Conservation (phyloP, 805 yeast genomes). For the Hanseniaspora pseudoguilliermondii region DNA sequence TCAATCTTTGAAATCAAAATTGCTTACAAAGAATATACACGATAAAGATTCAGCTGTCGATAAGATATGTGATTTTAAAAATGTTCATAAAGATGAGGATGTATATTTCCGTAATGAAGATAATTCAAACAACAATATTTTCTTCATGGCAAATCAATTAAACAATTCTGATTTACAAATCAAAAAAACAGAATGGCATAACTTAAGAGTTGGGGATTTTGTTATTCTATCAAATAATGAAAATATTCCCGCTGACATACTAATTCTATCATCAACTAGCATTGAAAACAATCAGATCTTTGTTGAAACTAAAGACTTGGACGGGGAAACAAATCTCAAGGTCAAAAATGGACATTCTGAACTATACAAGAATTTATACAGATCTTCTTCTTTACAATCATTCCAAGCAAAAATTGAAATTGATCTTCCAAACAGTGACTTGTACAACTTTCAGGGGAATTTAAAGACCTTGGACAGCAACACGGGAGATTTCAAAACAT, state of each 20-base stretch:
- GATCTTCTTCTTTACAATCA: conserved; percentile 38
- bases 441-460: conserved; percentile 84
- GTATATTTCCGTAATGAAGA: not conserved
- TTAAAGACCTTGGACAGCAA: conserved; percentile 30
- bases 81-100: not conserved
- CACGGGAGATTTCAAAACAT: conserved; percentile 28
- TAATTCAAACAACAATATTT: not conserved
- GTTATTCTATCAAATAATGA: conserved; percentile 64
- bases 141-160: conserved; percentile 2
- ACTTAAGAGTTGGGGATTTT: conserved; percentile 79
- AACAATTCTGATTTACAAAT: not conserved
- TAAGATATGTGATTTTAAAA: not conserved
- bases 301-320: conserved; percentile 93
- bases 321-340: conserved; percentile 92
- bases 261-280: conserved; percentile 55
- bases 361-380: conserved; percentile 38
- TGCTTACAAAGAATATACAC: not conserved
- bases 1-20: not conserved
- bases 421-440: conserved; percentile 86
- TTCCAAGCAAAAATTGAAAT: conserved; percentile 45
- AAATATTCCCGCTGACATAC: conserved; percentile 86
- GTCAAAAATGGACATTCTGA: conserved; percentile 56
- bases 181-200: conserved; percentile 46
- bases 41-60: not conserved
- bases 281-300: conserved; percentile 46